phyloP scores from a whole-genome alignment of 2,329 filamentous ascomycete genomes.

The Cladosporium sp. region DNA sequence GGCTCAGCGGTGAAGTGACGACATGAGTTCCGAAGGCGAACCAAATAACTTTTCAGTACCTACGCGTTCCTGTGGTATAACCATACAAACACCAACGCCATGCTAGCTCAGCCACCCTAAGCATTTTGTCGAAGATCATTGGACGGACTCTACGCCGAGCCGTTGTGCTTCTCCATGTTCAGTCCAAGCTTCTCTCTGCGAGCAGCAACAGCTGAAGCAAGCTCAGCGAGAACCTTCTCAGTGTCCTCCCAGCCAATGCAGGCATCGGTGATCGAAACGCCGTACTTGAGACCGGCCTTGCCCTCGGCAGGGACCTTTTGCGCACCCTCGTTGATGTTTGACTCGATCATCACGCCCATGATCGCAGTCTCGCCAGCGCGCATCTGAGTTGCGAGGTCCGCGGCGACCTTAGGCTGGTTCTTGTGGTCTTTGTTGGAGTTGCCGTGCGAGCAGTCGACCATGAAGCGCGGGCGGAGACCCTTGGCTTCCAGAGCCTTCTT shows the following conservation, averaged over 20 bases:
- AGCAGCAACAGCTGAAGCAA: conserved; percentile 76
- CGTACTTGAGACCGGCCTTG: conserved; percentile 74
- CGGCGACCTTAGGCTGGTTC: conserved; percentile 93
- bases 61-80: conserved; percentile 16
- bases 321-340: conserved; percentile 83
- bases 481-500: conserved; percentile 80
- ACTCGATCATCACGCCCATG: conserved; percentile 98
- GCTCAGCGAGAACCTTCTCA: conserved; percentile 75
- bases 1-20: background rate
- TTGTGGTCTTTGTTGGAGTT: conserved; percentile 98
- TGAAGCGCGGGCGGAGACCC: conserved; percentile 83
- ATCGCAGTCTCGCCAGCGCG: conserved; percentile 83
- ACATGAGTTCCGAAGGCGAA: background rate
- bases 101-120: background rate
- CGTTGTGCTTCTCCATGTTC: conserved; percentile 31
- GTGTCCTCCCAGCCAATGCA: conserved; percentile 94
- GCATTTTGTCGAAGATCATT: background rate
- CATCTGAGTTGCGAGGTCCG: conserved; percentile 79
- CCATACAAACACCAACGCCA: conserved; percentile 16
- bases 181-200: conserved; percentile 58
- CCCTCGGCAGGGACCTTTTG: conserved; percentile 83
- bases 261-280: conserved; percentile 92
- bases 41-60: conserved; percentile 12
- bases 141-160: conserved; percentile 20
- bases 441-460: conserved; percentile 98